Base-by-base conservation (phyloP, 2,329 filamentous ascomycete species). In the Diaporthe sp. region DNA sequence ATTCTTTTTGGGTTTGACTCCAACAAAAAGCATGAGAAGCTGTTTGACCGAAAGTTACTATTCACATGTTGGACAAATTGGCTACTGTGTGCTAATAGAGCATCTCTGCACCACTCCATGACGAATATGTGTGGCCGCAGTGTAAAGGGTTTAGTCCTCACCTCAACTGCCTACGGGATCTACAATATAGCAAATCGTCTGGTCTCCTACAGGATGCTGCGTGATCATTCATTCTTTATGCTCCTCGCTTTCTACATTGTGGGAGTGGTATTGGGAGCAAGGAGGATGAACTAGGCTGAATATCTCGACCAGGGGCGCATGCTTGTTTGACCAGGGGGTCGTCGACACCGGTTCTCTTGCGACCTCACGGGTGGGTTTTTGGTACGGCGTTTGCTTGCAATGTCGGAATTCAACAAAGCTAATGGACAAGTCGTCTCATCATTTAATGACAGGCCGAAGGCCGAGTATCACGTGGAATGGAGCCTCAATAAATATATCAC, bases 381-480 rank as follows among this genome's bases (percentile, higher is more conserved):
- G 42, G 42, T 50, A 50, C 42, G 42, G 42, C 22, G 27, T 37
- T 51, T 44, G 61, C 61, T n/a, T 53, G 30, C 61, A 37, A 27
- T 37, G 30, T 27, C 47, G 25, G 32, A 12, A 39, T 53, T 27
- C 44, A 44, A 53, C 35, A 25, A 39, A 53, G n/a, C n/a, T 39
- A 19, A 22, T 25, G 5, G 27, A 37, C 17, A 25, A 27, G 17
- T 37, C 32, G 5, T 19, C 61, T 9, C 30, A 51, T 27, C n/a
- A 25, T 30, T 37, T 51, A 13, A 19, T 19, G 5, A 37, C 30
- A 66, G 42, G 44, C 61, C 61, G 61, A 47, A 66, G 15, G 61
- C 61, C 61, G 61, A 32, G 44, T 66, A n/a, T 66, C 61, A 66
- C 61, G 30, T 66, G 22, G 44, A 51, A 66, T 66, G 44, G 42